Conservation (phyloP, 768 basidiomycete species). For the Suillus paluster region DNA sequence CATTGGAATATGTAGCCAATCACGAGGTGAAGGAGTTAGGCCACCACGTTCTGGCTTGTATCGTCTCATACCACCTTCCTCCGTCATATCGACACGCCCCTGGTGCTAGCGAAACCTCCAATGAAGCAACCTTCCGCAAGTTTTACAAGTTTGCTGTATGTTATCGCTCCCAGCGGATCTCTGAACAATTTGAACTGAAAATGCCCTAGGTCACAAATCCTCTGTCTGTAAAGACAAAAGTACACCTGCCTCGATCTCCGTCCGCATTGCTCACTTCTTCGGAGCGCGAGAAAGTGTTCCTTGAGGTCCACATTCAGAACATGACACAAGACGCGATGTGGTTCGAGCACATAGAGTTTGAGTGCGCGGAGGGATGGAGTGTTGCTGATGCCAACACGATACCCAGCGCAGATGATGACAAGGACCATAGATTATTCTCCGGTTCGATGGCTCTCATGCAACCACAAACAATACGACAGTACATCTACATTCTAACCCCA, state of each 20-base stretch:
- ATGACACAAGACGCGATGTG: slow-evolving; percentile 74
- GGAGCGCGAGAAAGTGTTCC: slow-evolving; percentile 83
- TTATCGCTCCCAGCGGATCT: slow-evolving; percentile 13
- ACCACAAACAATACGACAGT: slow-evolving; percentile 85
- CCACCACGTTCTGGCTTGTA: slow-evolving; percentile 86
- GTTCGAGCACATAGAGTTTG: slow-evolving; percentile 83
- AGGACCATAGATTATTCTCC: slow-evolving; percentile 52
- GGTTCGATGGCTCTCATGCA: slow-evolving; percentile 74
- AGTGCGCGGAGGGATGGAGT: slow-evolving; percentile 70
- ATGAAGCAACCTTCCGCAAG: slow-evolving; percentile 62
- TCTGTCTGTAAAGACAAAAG: slow-evolving; percentile 93
- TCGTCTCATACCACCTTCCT: slow-evolving; percentile 80
- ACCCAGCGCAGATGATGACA: slow-evolving; percentile 21
- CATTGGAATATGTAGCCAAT: slow-evolving; percentile 68
- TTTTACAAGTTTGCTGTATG: slow-evolving; percentile 88
- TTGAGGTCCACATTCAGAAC: slow-evolving; percentile 94
- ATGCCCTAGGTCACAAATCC: slow-evolving; percentile 83
- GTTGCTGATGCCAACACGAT: slow-evolving; percentile 58
- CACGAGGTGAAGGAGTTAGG: slow-evolving; percentile 96
- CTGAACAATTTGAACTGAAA: background rate
- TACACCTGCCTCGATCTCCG: slow-evolving; percentile 76
- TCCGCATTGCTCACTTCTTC: slow-evolving; percentile 63
- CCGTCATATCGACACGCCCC: slow-evolving; percentile 55
- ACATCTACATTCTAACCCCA: slow-evolving; percentile 81
- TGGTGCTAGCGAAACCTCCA: slow-evolving; percentile 51